Percentiles rank a stretch among this genome's conserved stretches.
Evolutionary conservation across 2,329 filamentous ascomycete genomes (phyloP).

Genomic region (Paraphaeosphaeria minitans): DNA sequence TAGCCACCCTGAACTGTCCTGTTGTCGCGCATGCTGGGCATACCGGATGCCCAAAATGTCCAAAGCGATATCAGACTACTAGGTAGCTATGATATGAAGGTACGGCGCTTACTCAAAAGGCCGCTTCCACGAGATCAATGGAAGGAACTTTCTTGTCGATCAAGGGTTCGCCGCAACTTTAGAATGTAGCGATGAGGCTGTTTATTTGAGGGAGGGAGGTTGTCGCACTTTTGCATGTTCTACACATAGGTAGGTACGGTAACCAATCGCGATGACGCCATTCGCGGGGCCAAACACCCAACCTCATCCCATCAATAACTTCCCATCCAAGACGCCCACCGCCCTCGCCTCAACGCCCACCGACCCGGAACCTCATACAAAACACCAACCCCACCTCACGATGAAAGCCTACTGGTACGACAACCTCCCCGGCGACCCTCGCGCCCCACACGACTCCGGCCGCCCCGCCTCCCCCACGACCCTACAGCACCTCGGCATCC

Average conservation of each 20-base stretch:
- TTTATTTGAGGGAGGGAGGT: neutral
- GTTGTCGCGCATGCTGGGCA: neutral
- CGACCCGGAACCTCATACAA: neutral
- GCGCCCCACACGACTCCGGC: slow-evolving; percentile 85
- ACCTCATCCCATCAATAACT: slow-evolving; percentile 9
- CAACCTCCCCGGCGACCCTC: slow-evolving; percentile 82
- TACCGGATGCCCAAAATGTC: no score
- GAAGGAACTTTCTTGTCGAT: neutral
- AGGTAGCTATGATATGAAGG: neutral
- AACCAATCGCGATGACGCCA: slow-evolving; percentile 36
- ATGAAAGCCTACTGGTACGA: slow-evolving; percentile 78
- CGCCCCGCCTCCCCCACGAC: slow-evolving; percentile 67
- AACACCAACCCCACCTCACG: slow-evolving; percentile 33
- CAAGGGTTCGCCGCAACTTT: neutral
- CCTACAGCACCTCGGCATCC: slow-evolving; percentile 76
- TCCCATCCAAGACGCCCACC: slow-evolving; percentile 18
- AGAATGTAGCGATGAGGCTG: neutral
- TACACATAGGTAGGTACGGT: slow-evolving; percentile 17
- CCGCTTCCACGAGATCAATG: neutral
- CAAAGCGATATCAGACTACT: neutral
- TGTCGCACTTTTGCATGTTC: neutral
- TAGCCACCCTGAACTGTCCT: neutral
- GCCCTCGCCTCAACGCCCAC: slow-evolving; percentile 5
- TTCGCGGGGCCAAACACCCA: slow-evolving; percentile 26
- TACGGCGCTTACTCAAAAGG: neutral